Evolutionary conservation across 2,329 filamentous ascomycete genomes (phyloP).

Genomic region (Diaporthe ilicicola): DNA sequence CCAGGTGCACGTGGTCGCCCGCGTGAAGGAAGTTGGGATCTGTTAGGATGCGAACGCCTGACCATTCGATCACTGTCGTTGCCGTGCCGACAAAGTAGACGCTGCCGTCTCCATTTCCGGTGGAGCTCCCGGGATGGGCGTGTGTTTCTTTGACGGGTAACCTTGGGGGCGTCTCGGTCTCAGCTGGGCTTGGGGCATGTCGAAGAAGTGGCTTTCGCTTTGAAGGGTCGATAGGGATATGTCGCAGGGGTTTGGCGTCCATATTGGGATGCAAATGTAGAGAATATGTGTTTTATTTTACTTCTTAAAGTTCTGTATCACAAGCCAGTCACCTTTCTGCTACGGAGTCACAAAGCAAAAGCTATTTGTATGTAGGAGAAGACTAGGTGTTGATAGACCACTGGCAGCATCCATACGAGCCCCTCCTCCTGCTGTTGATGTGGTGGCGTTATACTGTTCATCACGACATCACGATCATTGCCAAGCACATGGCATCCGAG

Average conservation of each 20-base stretch:
- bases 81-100: constrained; percentile 65
- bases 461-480: neutral
- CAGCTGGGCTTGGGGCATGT: neutral
- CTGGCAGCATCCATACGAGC: too few species aligned
- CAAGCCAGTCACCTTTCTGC: too few species aligned
- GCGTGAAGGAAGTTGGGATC: constrained; percentile 73
- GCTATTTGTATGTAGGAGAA: neutral
- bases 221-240: neutral
- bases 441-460: neutral
- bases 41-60: constrained; percentile 61
- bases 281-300: too few species aligned
- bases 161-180: neutral
- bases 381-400: neutral
- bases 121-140: constrained; percentile 37
- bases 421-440: neutral
- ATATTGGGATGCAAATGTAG: too few species aligned
- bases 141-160: constrained; percentile 32
- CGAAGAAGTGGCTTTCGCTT: neutral
- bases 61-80: constrained; percentile 64
- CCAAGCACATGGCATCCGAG: neutral
- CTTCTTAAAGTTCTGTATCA: neutral
- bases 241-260: neutral
- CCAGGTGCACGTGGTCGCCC: constrained; percentile 72
- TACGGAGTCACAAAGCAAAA: neutral
- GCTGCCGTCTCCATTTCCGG: constrained; percentile 48